Conservation (phyloP, 2,329 filamentous ascomycete genomes). For the Arachnopeziza araneosa region DNA sequence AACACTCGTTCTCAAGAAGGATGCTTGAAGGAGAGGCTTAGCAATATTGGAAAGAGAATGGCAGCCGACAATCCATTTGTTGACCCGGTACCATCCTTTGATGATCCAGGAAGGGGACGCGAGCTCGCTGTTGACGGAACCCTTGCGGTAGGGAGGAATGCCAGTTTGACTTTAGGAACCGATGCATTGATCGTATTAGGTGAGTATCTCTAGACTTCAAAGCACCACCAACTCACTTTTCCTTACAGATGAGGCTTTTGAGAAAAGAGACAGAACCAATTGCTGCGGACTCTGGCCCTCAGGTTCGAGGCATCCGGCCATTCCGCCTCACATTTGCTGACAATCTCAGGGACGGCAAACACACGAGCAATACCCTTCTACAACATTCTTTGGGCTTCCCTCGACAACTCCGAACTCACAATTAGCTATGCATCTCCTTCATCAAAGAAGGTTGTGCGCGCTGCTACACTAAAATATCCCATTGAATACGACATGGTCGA, state of each 20-base stretch:
- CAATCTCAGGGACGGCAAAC: constrained; percentile 24
- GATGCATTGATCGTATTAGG: constrained; percentile 56
- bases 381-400: constrained; percentile 77
- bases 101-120: constrained; percentile 29
- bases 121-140: constrained; percentile 37
- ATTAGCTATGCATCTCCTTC: constrained; percentile 66
- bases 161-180: constrained; percentile 53
- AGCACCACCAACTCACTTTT: background rate
- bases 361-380: constrained; percentile 64
- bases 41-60: background rate
- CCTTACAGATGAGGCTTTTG: constrained; percentile 45
- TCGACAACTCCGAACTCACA: constrained; percentile 53
- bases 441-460: constrained; percentile 54
- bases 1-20: background rate
- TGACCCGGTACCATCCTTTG: constrained; percentile 29
- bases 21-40: background rate
- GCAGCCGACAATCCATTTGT: constrained; percentile 33
- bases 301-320: constrained; percentile 31
- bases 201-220: constrained; percentile 28
- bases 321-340: constrained; percentile 13
- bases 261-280: constrained; percentile 40
- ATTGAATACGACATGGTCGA: constrained; percentile 35
- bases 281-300: constrained; percentile 52
- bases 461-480: constrained; percentile 56
- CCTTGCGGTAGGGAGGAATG: constrained; percentile 50